Evolutionary conservation across 192 early-diverging fungal species (phyloP), one percentile per base, ranked within the genome.

Genomic region (Entomortierella chlamydospora): DNA sequence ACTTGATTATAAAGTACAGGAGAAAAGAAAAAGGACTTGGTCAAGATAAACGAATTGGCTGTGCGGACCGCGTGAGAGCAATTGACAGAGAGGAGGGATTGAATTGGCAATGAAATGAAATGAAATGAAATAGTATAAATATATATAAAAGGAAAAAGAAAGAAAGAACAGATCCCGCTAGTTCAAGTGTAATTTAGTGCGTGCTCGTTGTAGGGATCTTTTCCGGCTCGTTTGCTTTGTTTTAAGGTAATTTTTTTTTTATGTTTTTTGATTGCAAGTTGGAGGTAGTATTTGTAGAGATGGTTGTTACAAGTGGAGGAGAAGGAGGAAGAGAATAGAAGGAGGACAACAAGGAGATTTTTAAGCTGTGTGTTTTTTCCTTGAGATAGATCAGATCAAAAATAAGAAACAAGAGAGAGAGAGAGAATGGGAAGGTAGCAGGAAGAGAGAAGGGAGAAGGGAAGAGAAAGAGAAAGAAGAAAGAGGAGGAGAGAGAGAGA

Each of bases 31-130:
- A 47, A 47, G 15, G 15, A 12, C 4, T 20, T 11, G 20, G 15
- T 47, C 20, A 47, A 29, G 56, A 37, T 7, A 39, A 22, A 59
- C 15, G 23, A 60, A 34, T 22, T 37, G 56, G 37, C 3, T 9
- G 28, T 43, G 41, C 41, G 39, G 8, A 41, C 43, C 58, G 58
- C 41, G 58, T 60, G 58, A 60, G 58, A 60, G 37, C 41, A 60
- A 29, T 45, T 23, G 8, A 22, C 12, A 57, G n/a, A n/a, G 18
- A 6, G 33, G n/a, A n/a, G n/a, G n/a, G n/a, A n/a, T n/a, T n/a
- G n/a, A n/a, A n/a, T n/a, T n/a, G n/a, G n/a, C n/a, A n/a, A n/a
- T n/a, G n/a, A n/a, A n/a, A n/a, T n/a, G 34, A 37, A n/a, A 31
- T 20, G 31, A 31, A 57, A 25, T 56, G 6, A 30, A 31, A 57